phyloP scores from a whole-genome alignment of 139 green algal species.

The Coelastrella sp. region DNA sequence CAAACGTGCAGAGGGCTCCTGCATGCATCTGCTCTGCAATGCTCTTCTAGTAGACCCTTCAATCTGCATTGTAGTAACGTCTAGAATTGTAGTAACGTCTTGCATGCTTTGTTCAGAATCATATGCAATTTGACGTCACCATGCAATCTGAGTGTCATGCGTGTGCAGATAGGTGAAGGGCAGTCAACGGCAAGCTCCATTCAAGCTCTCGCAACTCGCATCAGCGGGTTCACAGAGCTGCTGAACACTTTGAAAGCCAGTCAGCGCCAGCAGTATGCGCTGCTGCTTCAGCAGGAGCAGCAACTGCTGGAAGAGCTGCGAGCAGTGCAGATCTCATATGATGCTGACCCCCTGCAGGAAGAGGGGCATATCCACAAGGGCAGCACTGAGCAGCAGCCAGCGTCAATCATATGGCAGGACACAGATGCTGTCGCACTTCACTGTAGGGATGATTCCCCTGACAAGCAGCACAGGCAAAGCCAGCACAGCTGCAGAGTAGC shows the following conservation, averaged over 20 bases:
- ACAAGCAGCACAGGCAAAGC: not conserved
- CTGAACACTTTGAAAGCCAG: not conserved
- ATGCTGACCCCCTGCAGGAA: not conserved
- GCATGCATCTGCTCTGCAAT: not conserved
- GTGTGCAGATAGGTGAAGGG: not conserved
- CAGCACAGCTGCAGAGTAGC: not conserved
- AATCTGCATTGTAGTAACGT: not conserved
- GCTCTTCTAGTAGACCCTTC: too few relatives aligned
- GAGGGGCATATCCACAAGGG: too few relatives aligned
- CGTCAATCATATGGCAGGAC: too few relatives aligned
- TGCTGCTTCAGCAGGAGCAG: conserved; percentile 34
- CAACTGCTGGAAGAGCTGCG: conserved; percentile 21
- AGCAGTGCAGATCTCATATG: not conserved
- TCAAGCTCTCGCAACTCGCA: not conserved
- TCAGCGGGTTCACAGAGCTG: conserved; percentile 10
- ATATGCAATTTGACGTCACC: not conserved
- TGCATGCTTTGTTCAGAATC: not conserved
- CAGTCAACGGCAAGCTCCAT: not conserved
- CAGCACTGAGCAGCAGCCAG: too few relatives aligned
- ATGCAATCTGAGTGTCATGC: not conserved
- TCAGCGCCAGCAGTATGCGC: conserved; percentile 24
- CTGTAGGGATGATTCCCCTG: not conserved
- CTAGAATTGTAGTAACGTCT: not conserved
- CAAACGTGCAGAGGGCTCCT: not conserved
- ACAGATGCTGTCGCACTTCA: not conserved